Percentiles rank a stretch among this genome's conserved stretches.
Evolutionary conservation across 179 eudicot genomes (phyloP).

Genomic region (Patellifolia procumbens): DNA sequence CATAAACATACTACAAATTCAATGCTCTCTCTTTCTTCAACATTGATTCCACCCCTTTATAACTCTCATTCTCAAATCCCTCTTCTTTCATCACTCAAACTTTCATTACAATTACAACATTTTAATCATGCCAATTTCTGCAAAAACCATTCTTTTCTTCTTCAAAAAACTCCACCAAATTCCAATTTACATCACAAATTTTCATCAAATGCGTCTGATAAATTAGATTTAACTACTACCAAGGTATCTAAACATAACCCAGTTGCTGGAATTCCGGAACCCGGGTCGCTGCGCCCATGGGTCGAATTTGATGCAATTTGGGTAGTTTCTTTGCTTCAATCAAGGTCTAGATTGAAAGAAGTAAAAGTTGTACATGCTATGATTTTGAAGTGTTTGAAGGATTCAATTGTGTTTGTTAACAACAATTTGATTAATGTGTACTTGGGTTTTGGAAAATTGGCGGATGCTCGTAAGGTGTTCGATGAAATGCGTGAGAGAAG

Average conservation of each 20-base stretch:
- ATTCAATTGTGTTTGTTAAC: slow-evolving; percentile 31
- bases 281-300: slow-evolving; percentile 1
- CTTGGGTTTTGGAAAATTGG: slow-evolving; percentile 42
- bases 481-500: slow-evolving; percentile 62
- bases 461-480: slow-evolving; percentile 65
- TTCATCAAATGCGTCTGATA: not conserved
- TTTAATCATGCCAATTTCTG: slow-evolving; percentile 6
- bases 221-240: slow-evolving; percentile 5
- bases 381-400: slow-evolving; percentile 36
- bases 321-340: slow-evolving; percentile 46
- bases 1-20: slow-evolving; percentile 8
- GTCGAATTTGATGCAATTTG: slow-evolving; percentile 21
- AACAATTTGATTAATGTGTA: slow-evolving; percentile 67
- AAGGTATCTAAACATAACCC: slow-evolving; percentile 4
- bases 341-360: slow-evolving; percentile 39
- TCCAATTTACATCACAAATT: not conserved
- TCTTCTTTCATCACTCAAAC: slow-evolving; percentile 6
- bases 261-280: slow-evolving; percentile 8
- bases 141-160: slow-evolving; percentile 10
- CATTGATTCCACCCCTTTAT: slow-evolving; percentile 6
- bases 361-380: slow-evolving; percentile 46
- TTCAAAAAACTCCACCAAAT: not conserved
- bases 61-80: slow-evolving; percentile 19
- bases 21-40: slow-evolving; percentile 25
- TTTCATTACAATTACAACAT: slow-evolving; percentile 8